phyloP scores from a whole-genome alignment of 1,284 basidiomycete genomes.

The Grifola frondosa region DNA sequence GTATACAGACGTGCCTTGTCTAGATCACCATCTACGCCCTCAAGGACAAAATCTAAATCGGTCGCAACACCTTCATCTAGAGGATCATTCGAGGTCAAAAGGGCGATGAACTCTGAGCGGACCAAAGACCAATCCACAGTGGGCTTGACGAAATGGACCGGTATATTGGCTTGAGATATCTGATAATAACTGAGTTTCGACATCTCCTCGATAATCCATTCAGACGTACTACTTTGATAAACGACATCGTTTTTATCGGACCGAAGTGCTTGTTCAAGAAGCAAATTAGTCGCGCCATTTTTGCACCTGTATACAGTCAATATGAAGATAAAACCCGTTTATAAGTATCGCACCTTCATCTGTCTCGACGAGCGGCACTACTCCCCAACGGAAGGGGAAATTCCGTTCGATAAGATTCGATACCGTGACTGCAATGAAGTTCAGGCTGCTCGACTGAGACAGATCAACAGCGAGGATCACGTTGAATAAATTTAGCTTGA shows the following conservation, averaged over 20 bases:
- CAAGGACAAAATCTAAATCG: conserved; percentile 44
- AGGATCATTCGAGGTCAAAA: conserved; percentile 27
- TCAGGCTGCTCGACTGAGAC: conserved; percentile 56
- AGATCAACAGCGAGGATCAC: conserved; percentile 79
- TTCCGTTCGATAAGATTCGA: conserved; percentile 68
- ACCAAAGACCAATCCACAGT: conserved; percentile 47
- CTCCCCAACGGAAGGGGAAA: conserved; percentile 79
- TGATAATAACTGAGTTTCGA: no score
- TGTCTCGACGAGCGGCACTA: conserved; percentile 72
- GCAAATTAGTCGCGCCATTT: conserved; percentile 74
- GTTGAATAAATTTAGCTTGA: conserved; percentile 80
- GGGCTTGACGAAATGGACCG: conserved; percentile 32
- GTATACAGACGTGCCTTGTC: conserved; percentile 50
- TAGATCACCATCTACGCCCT: conserved; percentile 31
- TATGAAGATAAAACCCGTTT: neutral
- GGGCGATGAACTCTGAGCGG: conserved; percentile 41
- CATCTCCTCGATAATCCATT: no score
- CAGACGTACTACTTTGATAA: conserved; percentile 53
- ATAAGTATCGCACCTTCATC: conserved; percentile 46
- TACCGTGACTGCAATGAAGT: conserved; percentile 64
- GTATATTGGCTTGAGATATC: conserved; percentile 38
- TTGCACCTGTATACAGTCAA: conserved; percentile 42
- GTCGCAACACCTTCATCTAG: conserved; percentile 30
- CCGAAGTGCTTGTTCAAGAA: conserved; percentile 68
- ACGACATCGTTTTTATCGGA: conserved; percentile 56